phyloP scores from a whole-genome alignment of 768 basidiomycete genomes.

The Termitomyces sp. region DNA sequence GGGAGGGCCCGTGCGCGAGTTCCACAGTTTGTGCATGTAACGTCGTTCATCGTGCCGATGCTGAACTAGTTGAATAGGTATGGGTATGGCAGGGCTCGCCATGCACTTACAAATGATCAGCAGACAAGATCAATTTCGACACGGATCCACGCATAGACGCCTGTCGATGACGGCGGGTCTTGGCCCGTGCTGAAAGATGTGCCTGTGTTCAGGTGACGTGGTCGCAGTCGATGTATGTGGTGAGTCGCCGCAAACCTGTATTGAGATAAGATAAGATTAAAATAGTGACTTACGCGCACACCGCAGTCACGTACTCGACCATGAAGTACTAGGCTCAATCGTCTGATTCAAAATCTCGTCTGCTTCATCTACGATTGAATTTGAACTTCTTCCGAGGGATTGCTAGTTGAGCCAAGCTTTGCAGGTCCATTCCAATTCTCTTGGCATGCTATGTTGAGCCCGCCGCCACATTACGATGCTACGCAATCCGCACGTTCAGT shows the following conservation, averaged over 20 bases:
- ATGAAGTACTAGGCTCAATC: not conserved
- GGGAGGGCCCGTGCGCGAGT: conserved; percentile 49
- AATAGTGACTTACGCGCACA: no score
- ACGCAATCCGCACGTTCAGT: not conserved
- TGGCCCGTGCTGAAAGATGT: no score
- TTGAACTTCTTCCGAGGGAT: not conserved
- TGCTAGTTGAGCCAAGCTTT: not conserved
- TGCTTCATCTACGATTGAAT: not conserved
- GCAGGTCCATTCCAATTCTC: not conserved
- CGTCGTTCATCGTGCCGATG: conserved; percentile 1
- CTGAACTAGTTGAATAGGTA: conserved; percentile 15
- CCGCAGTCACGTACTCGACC: no score
- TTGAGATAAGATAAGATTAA: no score
- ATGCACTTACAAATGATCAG: no score
- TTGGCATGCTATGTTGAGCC: not conserved
- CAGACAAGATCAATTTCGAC: no score
- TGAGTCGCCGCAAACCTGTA: no score
- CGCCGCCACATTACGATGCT: not conserved
- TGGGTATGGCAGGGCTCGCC: no score
- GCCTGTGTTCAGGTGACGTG: no score
- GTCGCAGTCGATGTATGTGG: no score
- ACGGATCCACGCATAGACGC: no score
- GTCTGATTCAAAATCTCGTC: not conserved
- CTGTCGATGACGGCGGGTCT: no score
- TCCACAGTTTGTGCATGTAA: conserved; percentile 35